These are phyloP conservation scores for Amauroascus niger DNA, from an alignment of 2,329 filamentous ascomycete species.

Conservation along the genomic window DNA sequence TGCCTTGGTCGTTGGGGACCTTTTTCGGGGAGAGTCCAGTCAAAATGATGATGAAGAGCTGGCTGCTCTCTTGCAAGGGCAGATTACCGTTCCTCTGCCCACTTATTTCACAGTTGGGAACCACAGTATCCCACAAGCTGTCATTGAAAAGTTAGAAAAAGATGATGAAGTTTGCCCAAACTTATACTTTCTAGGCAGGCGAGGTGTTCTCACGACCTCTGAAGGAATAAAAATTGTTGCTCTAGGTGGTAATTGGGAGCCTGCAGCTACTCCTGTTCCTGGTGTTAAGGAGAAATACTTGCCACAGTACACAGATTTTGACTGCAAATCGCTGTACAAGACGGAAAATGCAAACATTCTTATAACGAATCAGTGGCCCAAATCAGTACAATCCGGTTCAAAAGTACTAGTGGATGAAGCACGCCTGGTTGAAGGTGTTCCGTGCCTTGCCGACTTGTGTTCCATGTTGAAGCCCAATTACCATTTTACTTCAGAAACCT, in stretches of 20 bases:
- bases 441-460: conserved; percentile 68
- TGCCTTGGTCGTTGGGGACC: conserved; percentile 71
- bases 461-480: conserved; percentile 78
- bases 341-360: conserved; percentile 77
- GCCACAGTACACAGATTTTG: conserved; percentile 67
- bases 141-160: conserved; percentile 63
- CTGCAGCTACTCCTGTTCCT: conserved; percentile 37
- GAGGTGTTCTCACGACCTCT: conserved; percentile 76
- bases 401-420: conserved; percentile 49
- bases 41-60: conserved; percentile 50
- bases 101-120: conserved; percentile 85
- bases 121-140: conserved; percentile 56
- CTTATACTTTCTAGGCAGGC: conserved; percentile 78
- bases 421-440: conserved; percentile 46
- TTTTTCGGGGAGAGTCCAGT: conserved; percentile 53
- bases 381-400: conserved; percentile 59
- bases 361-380: conserved; percentile 78
- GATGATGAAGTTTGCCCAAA: conserved; percentile 76
- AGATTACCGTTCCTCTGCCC: conserved; percentile 63
- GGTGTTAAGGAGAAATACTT: conserved; percentile 55
- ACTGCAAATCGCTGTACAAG: conserved; percentile 65
- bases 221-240: conserved; percentile 83
- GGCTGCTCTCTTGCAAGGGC: conserved; percentile 58
- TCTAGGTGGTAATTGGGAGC: conserved; percentile 61
- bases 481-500: conserved; percentile 64